Conservation (phyloP, 345 rosid species). For the Acer saccharum region DNA sequence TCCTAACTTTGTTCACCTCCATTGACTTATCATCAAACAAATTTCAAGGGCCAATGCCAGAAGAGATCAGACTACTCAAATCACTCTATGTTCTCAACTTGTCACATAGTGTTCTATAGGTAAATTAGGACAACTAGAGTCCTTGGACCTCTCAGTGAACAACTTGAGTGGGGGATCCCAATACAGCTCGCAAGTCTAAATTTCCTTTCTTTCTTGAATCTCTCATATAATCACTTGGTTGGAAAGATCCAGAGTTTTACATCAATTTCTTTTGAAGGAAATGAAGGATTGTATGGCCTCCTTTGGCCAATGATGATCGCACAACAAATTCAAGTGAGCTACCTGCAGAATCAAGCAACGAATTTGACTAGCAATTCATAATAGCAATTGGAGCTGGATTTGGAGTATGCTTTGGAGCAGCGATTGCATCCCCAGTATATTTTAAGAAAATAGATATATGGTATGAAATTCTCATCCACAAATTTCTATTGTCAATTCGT, state of each 20-base stretch:
- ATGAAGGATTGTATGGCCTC: slow-evolving; percentile 29
- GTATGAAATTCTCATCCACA: too few species aligned
- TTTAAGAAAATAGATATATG: slow-evolving; percentile 31
- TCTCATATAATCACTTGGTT: slow-evolving; percentile 32
- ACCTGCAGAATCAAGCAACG: background rate
- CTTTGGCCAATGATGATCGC: background rate
- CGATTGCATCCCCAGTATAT: slow-evolving; percentile 35
- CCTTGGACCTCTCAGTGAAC: slow-evolving; percentile 42
- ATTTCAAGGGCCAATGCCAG: slow-evolving; percentile 37
- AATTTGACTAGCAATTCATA: background rate
- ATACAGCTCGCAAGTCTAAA: slow-evolving; percentile 7
- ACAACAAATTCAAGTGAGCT: too few species aligned
- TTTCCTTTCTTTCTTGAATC: slow-evolving; percentile 35
- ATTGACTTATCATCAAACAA: slow-evolving; percentile 35
- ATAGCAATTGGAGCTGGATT: slow-evolving; percentile 48
- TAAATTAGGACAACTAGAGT: slow-evolving; percentile 27
- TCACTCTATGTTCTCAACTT: slow-evolving; percentile 29
- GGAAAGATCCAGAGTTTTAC: slow-evolving; percentile 36
- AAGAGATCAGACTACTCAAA: slow-evolving; percentile 15
- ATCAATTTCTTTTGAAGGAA: slow-evolving; percentile 10
- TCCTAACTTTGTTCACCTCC: slow-evolving; percentile 42
- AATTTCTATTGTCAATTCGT: slow-evolving; percentile 32
- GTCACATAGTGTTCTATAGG: slow-evolving; percentile 30
- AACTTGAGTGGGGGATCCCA: slow-evolving; percentile 32
- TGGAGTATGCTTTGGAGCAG: slow-evolving; percentile 46